Evolutionary conservation across 257 asterid species (phyloP).

Genomic region (Lycium barbarum): DNA sequence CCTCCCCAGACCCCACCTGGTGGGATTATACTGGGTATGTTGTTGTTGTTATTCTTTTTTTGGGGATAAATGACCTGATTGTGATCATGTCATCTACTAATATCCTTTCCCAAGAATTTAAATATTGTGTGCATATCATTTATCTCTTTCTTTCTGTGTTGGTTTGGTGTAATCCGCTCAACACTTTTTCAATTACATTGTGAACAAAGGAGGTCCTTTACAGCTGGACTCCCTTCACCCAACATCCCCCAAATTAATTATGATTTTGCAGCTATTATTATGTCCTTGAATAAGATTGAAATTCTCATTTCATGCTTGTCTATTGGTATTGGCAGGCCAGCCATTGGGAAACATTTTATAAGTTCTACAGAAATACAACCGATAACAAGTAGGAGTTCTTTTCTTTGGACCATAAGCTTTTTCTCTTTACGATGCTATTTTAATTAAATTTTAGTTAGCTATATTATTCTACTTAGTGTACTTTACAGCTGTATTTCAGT

Average conservation of each 20-base stretch:
- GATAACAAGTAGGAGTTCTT: conserved; percentile 69
- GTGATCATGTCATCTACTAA: not conserved
- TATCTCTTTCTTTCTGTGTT: not conserved
- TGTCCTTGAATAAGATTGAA: not conserved
- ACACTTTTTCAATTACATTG: not conserved
- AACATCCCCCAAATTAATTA: not conserved
- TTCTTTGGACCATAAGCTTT: conserved; percentile 30
- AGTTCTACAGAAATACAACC: conserved; percentile 91
- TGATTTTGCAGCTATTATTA: not conserved
- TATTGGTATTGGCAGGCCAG: conserved; percentile 62
- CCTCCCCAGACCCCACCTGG: too few species aligned
- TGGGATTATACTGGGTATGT: too few species aligned
- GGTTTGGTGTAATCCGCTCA: not conserved
- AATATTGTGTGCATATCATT: not conserved
- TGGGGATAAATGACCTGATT: not conserved
- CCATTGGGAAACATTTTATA: conserved; percentile 94
- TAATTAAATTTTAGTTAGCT: conserved; percentile 13
- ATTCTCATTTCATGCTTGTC: conserved; percentile 19
- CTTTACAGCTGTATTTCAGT: conserved; percentile 21
- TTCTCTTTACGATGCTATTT: conserved; percentile 13
- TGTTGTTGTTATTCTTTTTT: too few species aligned
- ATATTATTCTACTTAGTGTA: conserved; percentile 18
- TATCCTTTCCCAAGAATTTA: not conserved
- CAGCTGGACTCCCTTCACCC: not conserved
- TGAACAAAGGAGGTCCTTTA: not conserved